These are phyloP conservation scores for Trametes elegans DNA, from an alignment of 768 basidiomycete species.

Conservation along the genomic window DNA sequence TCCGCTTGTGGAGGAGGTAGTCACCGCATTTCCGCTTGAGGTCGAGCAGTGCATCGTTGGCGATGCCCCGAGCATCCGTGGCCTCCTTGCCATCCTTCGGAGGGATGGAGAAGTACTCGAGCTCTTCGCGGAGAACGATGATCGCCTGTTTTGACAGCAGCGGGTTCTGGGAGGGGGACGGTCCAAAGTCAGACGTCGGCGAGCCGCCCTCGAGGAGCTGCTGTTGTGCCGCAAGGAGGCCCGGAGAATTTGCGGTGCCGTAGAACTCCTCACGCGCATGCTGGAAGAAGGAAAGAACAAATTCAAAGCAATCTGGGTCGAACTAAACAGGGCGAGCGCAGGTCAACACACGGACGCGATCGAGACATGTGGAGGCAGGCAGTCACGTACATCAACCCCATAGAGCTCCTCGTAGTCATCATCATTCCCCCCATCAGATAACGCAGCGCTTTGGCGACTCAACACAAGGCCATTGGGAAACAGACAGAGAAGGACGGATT, in stretches of 20 bases:
- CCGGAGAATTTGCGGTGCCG: slow-evolving; percentile 62
- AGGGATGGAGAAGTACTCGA: slow-evolving; percentile 98
- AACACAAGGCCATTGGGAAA: slow-evolving; percentile 97
- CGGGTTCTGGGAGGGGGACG: slow-evolving; percentile 80
- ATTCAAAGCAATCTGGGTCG: slow-evolving; percentile 95
- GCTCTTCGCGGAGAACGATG: slow-evolving; percentile 95
- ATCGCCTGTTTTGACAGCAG: slow-evolving; percentile 95
- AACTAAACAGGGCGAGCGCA: slow-evolving; percentile 52
- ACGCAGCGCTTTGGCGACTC: slow-evolving; percentile 76
- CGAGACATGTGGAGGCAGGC: slow-evolving; percentile 3
- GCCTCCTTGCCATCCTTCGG: slow-evolving; percentile 58
- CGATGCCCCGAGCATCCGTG: slow-evolving; percentile 77
- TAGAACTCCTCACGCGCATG: slow-evolving; percentile 89
- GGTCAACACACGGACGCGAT: slow-evolving; percentile 3
- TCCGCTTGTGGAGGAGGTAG: slow-evolving; percentile 82
- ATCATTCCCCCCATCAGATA: slow-evolving; percentile 71
- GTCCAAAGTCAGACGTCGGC: slow-evolving; percentile 55
- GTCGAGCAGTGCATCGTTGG: slow-evolving; percentile 73
- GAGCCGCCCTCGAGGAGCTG: slow-evolving; percentile 70
- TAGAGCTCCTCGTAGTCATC: slow-evolving; percentile 91
- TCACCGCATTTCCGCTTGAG: slow-evolving; percentile 86
- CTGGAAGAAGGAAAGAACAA: slow-evolving; percentile 89
- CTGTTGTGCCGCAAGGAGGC: slow-evolving; percentile 76
- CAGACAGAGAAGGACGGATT: slow-evolving; percentile 92
- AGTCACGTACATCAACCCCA: slow-evolving; percentile 86